Percentiles rank a stretch among this genome's conserved stretches.
Evolutionary conservation across 148 eudicot species (phyloP).

Genomic region (Arbutus unedo): DNA sequence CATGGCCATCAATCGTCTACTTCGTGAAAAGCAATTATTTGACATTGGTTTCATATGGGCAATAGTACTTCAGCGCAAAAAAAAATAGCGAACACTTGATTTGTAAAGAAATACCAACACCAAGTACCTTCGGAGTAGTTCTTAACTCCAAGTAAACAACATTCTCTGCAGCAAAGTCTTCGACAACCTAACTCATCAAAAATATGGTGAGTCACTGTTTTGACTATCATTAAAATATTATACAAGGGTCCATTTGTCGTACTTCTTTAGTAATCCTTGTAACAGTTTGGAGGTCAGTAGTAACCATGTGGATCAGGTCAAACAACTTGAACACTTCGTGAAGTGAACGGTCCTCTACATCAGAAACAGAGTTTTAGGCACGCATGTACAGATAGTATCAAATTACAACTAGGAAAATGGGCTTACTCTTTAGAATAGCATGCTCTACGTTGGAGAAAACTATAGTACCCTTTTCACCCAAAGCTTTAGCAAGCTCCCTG

Average conservation of each 20-base stretch:
- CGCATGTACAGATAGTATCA: not conserved
- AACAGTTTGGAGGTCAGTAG: constrained; percentile 78
- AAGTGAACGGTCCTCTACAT: constrained; percentile 73
- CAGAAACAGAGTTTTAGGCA: constrained; percentile 7
- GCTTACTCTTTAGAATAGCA: constrained; percentile 70
- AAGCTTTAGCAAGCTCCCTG: constrained; percentile 86
- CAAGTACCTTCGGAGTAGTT: constrained; percentile 91
- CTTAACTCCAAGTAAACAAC: constrained; percentile 92
- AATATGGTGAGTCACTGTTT: not conserved
- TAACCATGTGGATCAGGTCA: constrained; percentile 80
- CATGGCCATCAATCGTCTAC: not conserved
- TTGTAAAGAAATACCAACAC: not conserved
- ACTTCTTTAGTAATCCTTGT: constrained; percentile 89
- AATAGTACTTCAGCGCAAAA: not conserved
- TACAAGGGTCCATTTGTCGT: constrained; percentile 20
- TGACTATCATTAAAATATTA: not conserved
- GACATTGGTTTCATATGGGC: not conserved
- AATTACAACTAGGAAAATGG: not conserved
- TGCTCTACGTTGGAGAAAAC: constrained; percentile 78
- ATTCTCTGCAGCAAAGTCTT: constrained; percentile 95
- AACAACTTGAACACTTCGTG: constrained; percentile 91
- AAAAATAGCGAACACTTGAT: not conserved
- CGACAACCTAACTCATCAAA: constrained; percentile 59
- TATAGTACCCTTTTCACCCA: constrained; percentile 72
- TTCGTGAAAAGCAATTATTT: not conserved